Conservation (phyloP, 75 land plant species). For the Selaginella moellendorffii region DNA sequence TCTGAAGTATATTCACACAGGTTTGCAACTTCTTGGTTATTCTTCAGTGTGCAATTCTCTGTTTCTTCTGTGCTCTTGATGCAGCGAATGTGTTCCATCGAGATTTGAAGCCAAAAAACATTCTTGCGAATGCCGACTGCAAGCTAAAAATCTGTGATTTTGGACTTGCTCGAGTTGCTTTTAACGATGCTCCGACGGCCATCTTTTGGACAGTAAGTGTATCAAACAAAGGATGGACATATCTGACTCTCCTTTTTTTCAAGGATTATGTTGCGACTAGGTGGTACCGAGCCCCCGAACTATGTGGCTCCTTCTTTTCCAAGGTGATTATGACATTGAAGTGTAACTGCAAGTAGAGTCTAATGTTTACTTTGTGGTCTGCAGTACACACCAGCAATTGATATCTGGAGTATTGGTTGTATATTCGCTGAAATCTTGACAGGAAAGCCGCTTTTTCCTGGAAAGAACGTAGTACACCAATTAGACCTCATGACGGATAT, state of each 20-base stretch:
- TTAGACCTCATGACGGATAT: constrained; percentile 64
- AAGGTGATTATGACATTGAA: constrained; percentile 39
- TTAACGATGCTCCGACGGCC: constrained; percentile 51
- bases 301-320: constrained; percentile 72
- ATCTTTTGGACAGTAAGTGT: constrained; percentile 57
- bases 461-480: constrained; percentile 72
- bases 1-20: background rate
- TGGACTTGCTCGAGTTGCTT: constrained; percentile 62
- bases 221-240: background rate
- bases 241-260: background rate
- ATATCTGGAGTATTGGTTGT: constrained; percentile 83
- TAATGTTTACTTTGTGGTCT: background rate
- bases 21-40: background rate
- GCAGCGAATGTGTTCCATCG: constrained; percentile 70
- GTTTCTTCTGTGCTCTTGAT: constrained; percentile 5
- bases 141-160: constrained; percentile 73
- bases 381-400: constrained; percentile 73
- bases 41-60: background rate
- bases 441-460: constrained; percentile 69
- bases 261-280: constrained; percentile 82
- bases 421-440: constrained; percentile 71
- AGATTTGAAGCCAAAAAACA: constrained; percentile 64
- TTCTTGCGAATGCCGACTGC: constrained; percentile 66
- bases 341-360: constrained; percentile 2
- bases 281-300: constrained; percentile 74